Percentiles rank a stretch among this genome's conserved stretches.
These are phyloP conservation scores for Ramularia endophylla DNA, from an alignment of 2,329 filamentous ascomycete species.

Conservation along the genomic window DNA sequence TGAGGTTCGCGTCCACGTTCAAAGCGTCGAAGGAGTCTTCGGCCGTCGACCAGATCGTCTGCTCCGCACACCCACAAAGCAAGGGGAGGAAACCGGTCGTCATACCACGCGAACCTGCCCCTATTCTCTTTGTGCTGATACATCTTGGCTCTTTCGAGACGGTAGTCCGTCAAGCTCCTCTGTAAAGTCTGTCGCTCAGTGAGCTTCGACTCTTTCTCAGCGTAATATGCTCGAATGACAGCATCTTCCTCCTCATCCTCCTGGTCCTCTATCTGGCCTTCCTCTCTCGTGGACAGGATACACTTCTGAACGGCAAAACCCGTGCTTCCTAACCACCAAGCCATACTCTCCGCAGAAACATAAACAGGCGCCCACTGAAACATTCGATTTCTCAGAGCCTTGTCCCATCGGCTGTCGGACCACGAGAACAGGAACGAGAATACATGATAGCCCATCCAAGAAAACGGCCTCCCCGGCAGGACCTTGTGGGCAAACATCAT, in stretches of 20 bases:
- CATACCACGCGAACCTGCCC: conserved; percentile 66
- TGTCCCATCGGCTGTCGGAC: conserved; percentile 80
- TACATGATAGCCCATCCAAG: conserved; percentile 77
- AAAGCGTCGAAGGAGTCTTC: conserved; percentile 66
- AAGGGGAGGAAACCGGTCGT: conserved; percentile 70
- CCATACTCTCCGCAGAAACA: conserved; percentile 82
- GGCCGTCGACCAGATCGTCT: conserved; percentile 80
- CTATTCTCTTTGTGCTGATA: conserved; percentile 28
- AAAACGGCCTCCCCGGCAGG: conserved; percentile 64
- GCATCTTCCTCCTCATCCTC: conserved; percentile 41
- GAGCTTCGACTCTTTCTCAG: conserved; percentile 24
- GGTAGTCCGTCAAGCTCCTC: conserved; percentile 27
- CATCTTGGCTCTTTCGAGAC: conserved; percentile 26
- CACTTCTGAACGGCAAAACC: conserved; percentile 83
- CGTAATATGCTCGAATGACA: conserved; percentile 32
- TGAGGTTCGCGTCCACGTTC: conserved; percentile 72
- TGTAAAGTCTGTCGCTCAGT: conserved; percentile 24
- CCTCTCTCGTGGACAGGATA: conserved; percentile 73
- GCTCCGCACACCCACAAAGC: conserved; percentile 82
- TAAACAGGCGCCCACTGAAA: conserved; percentile 93
- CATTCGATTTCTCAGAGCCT: conserved; percentile 68
- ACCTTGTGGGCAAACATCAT: conserved; percentile 80
- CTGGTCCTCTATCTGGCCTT: conserved; percentile 56
- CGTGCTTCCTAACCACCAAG: conserved; percentile 89
- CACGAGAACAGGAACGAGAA: conserved; percentile 88